Base-by-base conservation (phyloP, 129 eudicot species). In the Logfia minima region DNA sequence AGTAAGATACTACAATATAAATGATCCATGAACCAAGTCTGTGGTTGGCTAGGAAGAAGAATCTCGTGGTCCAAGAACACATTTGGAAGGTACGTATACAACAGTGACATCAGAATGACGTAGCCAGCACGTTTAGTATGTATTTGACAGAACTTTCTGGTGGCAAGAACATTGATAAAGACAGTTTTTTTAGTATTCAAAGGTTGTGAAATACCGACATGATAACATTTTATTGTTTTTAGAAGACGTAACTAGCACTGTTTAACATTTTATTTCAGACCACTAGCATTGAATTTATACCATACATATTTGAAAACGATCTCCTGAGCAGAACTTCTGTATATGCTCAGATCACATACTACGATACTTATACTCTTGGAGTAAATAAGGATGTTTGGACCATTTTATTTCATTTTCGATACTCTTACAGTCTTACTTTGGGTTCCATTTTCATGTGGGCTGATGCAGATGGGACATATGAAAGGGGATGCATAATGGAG, bases 71-170 rank as follows among this genome's bases (percentile, higher is more conserved):
- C 77, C 53, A 80, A 74, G 24, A 41, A 67, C 71, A 67, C n/a
- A 32, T 66, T 43, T 59, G 53, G 75, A 58, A 80, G 80, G 71
- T 75, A 45, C 18, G 17, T 45, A 45, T 45, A 75, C 71, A 74
- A 59, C 26, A 66, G 43, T 67, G 76, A 80, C 84, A 35, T 22
- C 41, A 67, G 9, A 39, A 51, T 17, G 61, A 32, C 68, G 39
- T 28, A 16, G 2, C 52, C 9, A 55, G 26, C 28, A 18, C 22
- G 22, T 19, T 19, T 19, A 6, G 22, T 19, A 56, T 13, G 16
- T 74, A 55, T 56, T 39, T 80, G 75, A 74, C 65, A 81, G 71
- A 80, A 68, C 3, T 58, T 67, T 80, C 65, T 39, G 35, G 75
- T 74, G 65, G 56, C 23, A 43, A 59, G 61, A 69, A 74, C 64